Evolutionary conservation across 2,329 filamentous ascomycete genomes (phyloP).

Genomic region (Nothophoma quercina): DNA sequence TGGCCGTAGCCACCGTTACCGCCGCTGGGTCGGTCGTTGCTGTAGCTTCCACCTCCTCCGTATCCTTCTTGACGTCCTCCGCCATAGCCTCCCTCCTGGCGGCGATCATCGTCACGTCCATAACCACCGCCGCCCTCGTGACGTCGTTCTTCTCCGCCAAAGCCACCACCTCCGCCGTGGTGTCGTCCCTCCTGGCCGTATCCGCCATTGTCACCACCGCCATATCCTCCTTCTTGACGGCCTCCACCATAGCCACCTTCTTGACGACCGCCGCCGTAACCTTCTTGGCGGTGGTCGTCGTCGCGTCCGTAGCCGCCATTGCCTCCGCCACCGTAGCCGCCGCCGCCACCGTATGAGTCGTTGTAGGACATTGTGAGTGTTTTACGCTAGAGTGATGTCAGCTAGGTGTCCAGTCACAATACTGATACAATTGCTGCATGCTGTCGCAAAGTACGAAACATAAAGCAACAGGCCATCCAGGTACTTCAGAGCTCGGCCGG

Average conservation of each 20-base stretch:
- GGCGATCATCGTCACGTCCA: not conserved
- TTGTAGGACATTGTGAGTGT: constrained; percentile 34
- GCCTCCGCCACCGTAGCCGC: constrained; percentile 23
- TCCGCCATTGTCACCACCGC: constrained; percentile 9
- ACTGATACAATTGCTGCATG: not conserved
- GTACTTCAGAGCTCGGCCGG: not conserved
- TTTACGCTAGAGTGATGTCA: not conserved
- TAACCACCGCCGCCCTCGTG: constrained; percentile 1
- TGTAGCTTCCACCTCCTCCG: constrained; percentile 11
- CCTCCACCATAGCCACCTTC: constrained; percentile 7
- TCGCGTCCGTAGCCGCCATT: constrained; percentile 28
- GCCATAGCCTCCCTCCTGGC: constrained; percentile 13
- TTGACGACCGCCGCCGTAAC: constrained; percentile 15
- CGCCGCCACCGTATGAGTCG: constrained; percentile 27
- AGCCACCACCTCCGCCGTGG: not conserved
- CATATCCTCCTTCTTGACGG: constrained; percentile 12
- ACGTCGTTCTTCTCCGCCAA: constrained; percentile 2
- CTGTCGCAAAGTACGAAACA: not conserved
- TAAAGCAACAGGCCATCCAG: not conserved
- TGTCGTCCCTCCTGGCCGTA: not conserved
- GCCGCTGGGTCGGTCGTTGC: constrained; percentile 21
- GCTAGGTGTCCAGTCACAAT: not conserved
- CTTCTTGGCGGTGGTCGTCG: constrained; percentile 22
- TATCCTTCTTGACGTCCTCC: constrained; percentile 13
- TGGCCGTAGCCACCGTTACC: constrained; percentile 25